A percentile compares a stretch with the other conserved stretches of the same genome.
phyloP scores from a whole-genome alignment of 345 rosid species.

The Boechera stricta region DNA sequence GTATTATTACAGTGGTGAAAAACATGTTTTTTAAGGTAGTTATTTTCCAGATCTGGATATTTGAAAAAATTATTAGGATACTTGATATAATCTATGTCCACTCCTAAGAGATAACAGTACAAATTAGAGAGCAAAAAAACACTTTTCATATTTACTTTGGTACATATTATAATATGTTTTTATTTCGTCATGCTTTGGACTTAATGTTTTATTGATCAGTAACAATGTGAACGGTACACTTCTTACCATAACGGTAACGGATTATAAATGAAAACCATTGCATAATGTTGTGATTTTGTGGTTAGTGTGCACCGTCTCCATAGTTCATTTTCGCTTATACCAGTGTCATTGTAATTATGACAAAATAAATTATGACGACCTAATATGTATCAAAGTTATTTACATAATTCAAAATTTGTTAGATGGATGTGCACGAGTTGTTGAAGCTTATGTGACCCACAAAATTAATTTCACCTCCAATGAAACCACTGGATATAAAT shows the following conservation, averaged over 20 bases:
- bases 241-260: not conserved
- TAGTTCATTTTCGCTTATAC: not conserved
- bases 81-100: no score
- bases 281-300: not conserved
- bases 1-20: no score
- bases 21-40: no score
- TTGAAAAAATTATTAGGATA: no score
- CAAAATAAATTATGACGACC: not conserved
- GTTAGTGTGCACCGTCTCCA: not conserved
- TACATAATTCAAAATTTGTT: conserved; percentile 2
- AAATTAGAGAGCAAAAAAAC: no score
- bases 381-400: not conserved
- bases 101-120: no score
- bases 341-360: conserved; percentile 8
- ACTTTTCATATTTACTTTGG: not conserved
- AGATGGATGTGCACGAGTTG: conserved; percentile 35
- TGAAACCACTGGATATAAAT: conserved; percentile 6
- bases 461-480: conserved; percentile 18
- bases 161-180: not conserved
- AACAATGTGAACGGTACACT: not conserved
- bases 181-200: not conserved
- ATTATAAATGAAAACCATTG: not conserved
- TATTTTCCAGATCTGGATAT: no score
- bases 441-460: conserved; percentile 34
- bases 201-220: not conserved